Percentiles rank a stretch among this genome's conserved stretches.
Evolutionary conservation across 441 rosid genomes (phyloP).

Genomic region (Raphanus hybrid): DNA sequence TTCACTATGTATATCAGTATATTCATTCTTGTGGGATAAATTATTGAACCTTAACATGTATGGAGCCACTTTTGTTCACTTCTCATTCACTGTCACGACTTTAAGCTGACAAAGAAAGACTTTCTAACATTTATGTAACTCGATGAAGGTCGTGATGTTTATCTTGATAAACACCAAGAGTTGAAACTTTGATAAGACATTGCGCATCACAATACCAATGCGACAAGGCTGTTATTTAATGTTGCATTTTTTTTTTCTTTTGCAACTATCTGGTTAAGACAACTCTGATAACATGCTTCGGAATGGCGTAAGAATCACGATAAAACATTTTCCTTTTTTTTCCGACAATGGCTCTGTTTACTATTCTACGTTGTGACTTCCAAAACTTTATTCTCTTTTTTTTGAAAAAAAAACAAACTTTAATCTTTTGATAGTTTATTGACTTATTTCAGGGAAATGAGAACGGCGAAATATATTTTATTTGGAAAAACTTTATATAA

Average conservation of each 20-base stretch:
- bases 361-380: neutral
- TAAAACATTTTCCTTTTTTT: neutral
- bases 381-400: neutral
- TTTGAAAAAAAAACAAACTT: neutral
- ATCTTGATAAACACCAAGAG: constrained; percentile 3
- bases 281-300: constrained; percentile 11
- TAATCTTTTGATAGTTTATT: neutral
- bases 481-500: neutral
- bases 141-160: constrained; percentile 17
- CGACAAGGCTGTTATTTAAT: constrained; percentile 11
- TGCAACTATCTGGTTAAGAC: neutral
- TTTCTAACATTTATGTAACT: constrained; percentile 12
- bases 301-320: neutral
- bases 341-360: neutral
- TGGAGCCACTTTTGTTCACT: constrained; percentile 27
- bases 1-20: constrained; percentile 22
- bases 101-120: constrained; percentile 28
- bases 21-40: constrained; percentile 22
- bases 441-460: neutral
- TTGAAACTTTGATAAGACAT: constrained; percentile 15
- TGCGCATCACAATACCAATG: constrained; percentile 13
- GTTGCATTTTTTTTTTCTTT: neutral
- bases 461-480: neutral
- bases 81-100: constrained; percentile 24
- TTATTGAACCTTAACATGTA: constrained; percentile 28